Evolutionary conservation across 1,284 basidiomycete genomes (phyloP), one percentile per base, ranked within the genome.

Genomic region (Ustilago cynodontis): DNA sequence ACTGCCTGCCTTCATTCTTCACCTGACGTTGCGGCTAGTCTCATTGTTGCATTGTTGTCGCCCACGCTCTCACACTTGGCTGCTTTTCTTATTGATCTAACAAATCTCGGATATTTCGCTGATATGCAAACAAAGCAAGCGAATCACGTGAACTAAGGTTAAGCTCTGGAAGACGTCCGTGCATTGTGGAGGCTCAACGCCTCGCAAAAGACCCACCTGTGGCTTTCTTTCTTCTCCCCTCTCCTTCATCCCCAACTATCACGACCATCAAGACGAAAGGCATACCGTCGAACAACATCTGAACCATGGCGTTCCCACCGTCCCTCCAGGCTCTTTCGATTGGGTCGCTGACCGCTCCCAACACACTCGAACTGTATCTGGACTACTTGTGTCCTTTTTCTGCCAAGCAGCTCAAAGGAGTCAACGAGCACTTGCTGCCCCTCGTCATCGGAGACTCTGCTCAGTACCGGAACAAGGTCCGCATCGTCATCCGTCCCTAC

Each of bases 301-400:
- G 2, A 51, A 64, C 22, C 53, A 96, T 96, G 94, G 92, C 94
- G 60, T 89, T 96, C 54, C 93, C 92, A 87, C 92, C 92, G 6
- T 90, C 90, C 54, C 90, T 96, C 60, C 88, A 89, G 28, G 91
- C 93, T 59, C 89, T 94, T 54, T 87, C 92, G 54, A 88, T 95
- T 77, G 95, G 95, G 37, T 86, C 85, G 24, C 86, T 88, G 51
- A 86, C 89, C 35, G 90, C 94, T 0, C 91, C 92, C 0, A 93
- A 97, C 83, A 93, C 92, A 1, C 89, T 98, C 63, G 94, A 96
- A 71, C 88, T 95, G 61, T 94, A 93, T 86, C 43, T 78, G 20
- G 77, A 80, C 70, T 78, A 78, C 24, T 67, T 75, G n/a, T 78
- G 71, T 84, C 94, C 94, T 0, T 95, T 90, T 88, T 87, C 86